phyloP scores from a whole-genome alignment of 2,329 filamentous ascomycete species.

The Hirsutella thompsonii region DNA sequence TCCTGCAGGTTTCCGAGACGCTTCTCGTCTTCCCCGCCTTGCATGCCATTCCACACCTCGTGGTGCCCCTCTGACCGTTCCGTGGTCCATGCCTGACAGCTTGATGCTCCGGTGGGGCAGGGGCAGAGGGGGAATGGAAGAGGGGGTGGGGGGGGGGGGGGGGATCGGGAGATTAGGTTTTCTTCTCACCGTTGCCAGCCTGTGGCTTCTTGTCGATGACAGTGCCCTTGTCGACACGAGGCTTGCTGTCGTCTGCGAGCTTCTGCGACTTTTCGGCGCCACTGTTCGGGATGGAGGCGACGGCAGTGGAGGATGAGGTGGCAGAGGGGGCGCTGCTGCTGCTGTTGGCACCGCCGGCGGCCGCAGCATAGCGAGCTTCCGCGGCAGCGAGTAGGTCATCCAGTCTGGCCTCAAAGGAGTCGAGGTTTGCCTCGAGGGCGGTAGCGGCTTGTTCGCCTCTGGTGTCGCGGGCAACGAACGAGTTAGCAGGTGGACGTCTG shows the following conservation, averaged over 20 bases:
- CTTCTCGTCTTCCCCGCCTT: no score
- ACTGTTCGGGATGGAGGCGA: not conserved
- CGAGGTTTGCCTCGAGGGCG: slow-evolving; percentile 38
- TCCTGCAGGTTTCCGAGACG: no score
- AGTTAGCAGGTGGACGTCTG: slow-evolving; percentile 1
- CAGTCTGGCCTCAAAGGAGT: slow-evolving; percentile 39
- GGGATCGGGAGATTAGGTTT: not conserved
- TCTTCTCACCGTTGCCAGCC: slow-evolving; percentile 1
- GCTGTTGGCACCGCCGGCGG: not conserved
- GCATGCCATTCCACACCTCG: no score
- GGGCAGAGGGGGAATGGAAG: no score
- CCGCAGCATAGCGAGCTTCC: slow-evolving; percentile 15
- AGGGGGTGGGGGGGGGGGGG: no score
- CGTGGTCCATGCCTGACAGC: no score
- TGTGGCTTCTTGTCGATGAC: not conserved
- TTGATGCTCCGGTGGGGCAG: no score
- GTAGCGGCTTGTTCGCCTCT: slow-evolving; percentile 43
- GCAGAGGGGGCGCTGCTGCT: not conserved
- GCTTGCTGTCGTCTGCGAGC: no score
- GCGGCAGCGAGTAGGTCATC: slow-evolving; percentile 39
- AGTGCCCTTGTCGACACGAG: not conserved
- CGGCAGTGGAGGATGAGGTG: not conserved
- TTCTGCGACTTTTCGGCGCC: not conserved
- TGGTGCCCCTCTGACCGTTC: no score
- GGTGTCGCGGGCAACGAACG: not conserved